Percentiles rank a stretch among this genome's conserved stretches.
phyloP scores from a whole-genome alignment of 176 grass and related monocot species.

The Carex scoparia region DNA sequence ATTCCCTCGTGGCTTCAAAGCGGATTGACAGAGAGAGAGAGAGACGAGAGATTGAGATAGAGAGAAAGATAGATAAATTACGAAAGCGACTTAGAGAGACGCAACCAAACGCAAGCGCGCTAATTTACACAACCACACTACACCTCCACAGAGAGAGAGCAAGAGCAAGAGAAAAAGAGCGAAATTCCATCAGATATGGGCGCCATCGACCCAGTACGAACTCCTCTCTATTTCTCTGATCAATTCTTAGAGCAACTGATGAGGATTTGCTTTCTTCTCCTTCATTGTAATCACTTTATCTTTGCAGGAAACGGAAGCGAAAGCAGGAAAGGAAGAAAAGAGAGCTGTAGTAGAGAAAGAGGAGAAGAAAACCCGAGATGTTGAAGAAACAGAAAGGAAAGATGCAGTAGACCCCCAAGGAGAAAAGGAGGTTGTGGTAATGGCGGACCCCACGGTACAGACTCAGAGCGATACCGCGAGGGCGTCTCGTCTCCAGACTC shows the following conservation, averaged over 20 bases:
- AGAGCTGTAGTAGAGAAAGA: background rate
- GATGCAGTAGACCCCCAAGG: background rate
- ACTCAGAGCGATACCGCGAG: constrained; percentile 1
- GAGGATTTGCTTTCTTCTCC: background rate
- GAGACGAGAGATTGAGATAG: background rate
- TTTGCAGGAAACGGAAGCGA: constrained; percentile 17
- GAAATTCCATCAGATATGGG: constrained; percentile 18
- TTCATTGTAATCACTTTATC: background rate
- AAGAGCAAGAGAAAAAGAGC: background rate
- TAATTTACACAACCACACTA: constrained; percentile 7
- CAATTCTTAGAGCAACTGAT: constrained; percentile 3
- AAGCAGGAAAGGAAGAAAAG: constrained; percentile 29
- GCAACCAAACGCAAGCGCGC: constrained; percentile 34
- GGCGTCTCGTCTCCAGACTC: constrained; percentile 57
- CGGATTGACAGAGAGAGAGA: background rate
- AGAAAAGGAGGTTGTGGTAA: constrained; percentile 38
- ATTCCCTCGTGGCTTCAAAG: constrained; percentile 13
- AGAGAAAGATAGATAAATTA: background rate
- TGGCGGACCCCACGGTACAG: constrained; percentile 18
- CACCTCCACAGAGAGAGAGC: background rate
- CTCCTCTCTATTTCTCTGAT: constrained; percentile 13
- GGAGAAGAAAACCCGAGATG: background rate
- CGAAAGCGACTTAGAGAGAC: background rate
- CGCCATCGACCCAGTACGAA: constrained; percentile 35
- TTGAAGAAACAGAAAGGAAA: background rate